Base-by-base conservation (phyloP, 176 grass and related monocot genomes). In the Pontederia crassipes region DNA sequence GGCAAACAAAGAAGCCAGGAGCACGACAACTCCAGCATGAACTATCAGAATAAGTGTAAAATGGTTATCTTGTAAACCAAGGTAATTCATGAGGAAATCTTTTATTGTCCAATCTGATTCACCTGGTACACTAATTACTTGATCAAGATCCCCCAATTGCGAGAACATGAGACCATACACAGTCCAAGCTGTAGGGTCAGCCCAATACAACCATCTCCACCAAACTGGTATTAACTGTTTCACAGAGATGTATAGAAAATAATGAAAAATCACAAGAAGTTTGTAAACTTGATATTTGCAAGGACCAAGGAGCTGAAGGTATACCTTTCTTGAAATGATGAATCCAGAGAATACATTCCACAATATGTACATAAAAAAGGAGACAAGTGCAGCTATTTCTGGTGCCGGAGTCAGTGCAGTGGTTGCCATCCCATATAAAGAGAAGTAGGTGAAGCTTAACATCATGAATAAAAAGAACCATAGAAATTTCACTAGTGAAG, bases 321-420 rank as follows among this genome's bases (percentile, higher is more conserved):
- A 40, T 83, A 89, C 85, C 80, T 78, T 72, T 84, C 85, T 80
- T 53, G 70, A 28, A 10, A 84, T 49, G 77, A 84, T 64, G 74
- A 89, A 81, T 61, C 85, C 77, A 7, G 85, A 89, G 66, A 89
- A 89, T 70, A 81, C 46, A 46, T 80, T 84, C 85, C 85, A 89
- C 55, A 89, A 76, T 46, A 87, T 76, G 71, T 79, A 87, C 17
- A 87, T 87, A 54, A 79, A 68, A 67, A 87, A 87, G 14, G 84
- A 75, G 61, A 87, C 20, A 9, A 75, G 74, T 16, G 80, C 74
- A n/a, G 84, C 84, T 75, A 87, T 87, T 72, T 87, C 84, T 59
- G 59, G 28, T 63, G 78, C 82, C 11, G 84, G 84, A 58, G 79
- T 87, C 58, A 87, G 58, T 49, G 84, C 84, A 18, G 82, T 79